Conservation (phyloP, 75 land plant genomes). For the Picea glauca region DNA sequence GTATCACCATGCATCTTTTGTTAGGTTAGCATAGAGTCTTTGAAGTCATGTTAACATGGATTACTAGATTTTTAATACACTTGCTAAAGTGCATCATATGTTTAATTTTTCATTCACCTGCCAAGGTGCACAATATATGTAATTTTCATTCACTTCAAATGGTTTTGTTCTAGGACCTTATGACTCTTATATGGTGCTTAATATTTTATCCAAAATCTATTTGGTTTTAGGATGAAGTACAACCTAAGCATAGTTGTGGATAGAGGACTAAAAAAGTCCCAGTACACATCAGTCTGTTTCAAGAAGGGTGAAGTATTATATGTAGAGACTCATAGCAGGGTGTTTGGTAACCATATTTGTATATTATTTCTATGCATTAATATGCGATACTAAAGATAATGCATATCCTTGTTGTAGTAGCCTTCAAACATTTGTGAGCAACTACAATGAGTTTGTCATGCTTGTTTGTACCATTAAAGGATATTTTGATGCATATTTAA, state of each 20-base stretch:
- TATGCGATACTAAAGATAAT: neutral
- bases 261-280: slow-evolving; percentile 87
- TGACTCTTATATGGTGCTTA: neutral
- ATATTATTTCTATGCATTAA: neutral
- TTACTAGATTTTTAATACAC: too few species aligned
- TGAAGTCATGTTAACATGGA: too few species aligned
- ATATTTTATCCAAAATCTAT: neutral
- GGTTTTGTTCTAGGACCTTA: too few species aligned
- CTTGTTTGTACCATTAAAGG: neutral
- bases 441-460: neutral
- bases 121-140: too few species aligned
- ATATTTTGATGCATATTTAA: neutral
- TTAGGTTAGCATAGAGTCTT: too few species aligned
- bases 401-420: neutral
- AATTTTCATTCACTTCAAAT: too few species aligned
- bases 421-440: neutral
- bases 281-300: slow-evolving; percentile 83
- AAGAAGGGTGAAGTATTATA: slow-evolving; percentile 96
- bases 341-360: slow-evolving; percentile 29
- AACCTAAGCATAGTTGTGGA: slow-evolving; percentile 90
- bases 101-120: too few species aligned
- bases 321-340: slow-evolving; percentile 70
- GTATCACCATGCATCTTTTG: too few species aligned
- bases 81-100: too few species aligned
- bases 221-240: slow-evolving; percentile 76